Evolutionary conservation across 2,329 filamentous ascomycete species (phyloP).

Genomic region (Fusarium cicatricum): DNA sequence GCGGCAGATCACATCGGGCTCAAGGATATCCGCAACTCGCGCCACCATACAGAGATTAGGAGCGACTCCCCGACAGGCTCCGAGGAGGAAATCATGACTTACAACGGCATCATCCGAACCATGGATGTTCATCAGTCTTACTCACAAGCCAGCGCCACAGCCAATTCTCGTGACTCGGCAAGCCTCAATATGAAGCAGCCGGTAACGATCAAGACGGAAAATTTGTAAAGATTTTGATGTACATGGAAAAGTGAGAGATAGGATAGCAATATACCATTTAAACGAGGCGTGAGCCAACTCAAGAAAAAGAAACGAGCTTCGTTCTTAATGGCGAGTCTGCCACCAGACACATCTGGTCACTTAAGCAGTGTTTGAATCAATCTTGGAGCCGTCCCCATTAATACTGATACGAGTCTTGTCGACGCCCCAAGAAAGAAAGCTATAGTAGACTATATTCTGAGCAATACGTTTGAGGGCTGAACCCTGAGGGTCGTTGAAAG

Average conservation of each 20-base stretch:
- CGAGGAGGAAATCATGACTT: constrained; percentile 51
- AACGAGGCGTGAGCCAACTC: not conserved
- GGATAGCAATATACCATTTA: not conserved
- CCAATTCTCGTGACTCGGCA: constrained; percentile 6
- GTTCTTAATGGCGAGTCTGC: not conserved
- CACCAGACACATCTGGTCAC: not conserved
- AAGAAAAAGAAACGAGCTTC: no score
- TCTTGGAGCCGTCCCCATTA: not conserved
- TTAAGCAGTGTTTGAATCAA: not conserved
- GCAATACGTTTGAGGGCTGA: not conserved
- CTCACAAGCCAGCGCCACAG: constrained; percentile 2
- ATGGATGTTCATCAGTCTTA: constrained; percentile 23
- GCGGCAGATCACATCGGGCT: constrained; percentile 25
- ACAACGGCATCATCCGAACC: constrained; percentile 46
- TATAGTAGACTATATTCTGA: not conserved
- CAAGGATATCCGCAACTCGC: constrained; percentile 36
- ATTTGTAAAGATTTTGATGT: not conserved
- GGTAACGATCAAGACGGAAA: not conserved
- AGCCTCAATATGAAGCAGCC: constrained; percentile 7
- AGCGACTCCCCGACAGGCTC: constrained; percentile 44
- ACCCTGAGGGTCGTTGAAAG: not conserved
- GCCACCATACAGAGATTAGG: constrained; percentile 43
- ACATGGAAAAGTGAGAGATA: no score
- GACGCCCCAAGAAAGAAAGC: no score
- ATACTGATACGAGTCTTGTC: not conserved